These are phyloP conservation scores for Trifolium fragiferum DNA, from an alignment of 306 rosid genomes.

Conservation along the genomic window DNA sequence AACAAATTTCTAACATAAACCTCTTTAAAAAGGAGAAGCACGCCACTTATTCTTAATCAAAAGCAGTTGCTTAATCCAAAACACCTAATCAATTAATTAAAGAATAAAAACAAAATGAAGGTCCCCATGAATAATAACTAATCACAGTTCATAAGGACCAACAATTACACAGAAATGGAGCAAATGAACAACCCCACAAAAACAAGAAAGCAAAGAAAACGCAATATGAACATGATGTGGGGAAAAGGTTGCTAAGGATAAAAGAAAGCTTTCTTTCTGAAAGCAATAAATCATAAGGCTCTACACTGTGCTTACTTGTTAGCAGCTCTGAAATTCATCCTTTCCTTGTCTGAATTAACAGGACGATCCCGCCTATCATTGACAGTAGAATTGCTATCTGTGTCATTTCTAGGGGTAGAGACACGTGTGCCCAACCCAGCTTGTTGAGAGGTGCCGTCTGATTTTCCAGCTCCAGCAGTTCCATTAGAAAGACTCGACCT, in stretches of 20 bases:
- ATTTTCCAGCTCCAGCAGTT: conserved; percentile 73
- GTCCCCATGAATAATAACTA: background rate
- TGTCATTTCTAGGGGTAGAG: conserved; percentile 70
- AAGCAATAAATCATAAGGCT: conserved; percentile 37
- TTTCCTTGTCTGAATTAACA: conserved; percentile 78
- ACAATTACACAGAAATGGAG: conserved; percentile 14
- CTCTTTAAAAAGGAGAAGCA: conserved; percentile 22
- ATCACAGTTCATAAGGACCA: conserved; percentile 15
- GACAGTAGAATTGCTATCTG: conserved; percentile 59
- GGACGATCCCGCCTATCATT: conserved; percentile 78
- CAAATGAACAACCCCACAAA: conserved; percentile 21
- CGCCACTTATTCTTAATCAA: conserved; percentile 10
- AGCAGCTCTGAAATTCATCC: conserved; percentile 67
- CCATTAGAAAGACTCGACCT: conserved; percentile 77
- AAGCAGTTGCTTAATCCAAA: conserved; percentile 22
- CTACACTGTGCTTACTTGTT: conserved; percentile 62
- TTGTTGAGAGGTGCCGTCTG: conserved; percentile 67
- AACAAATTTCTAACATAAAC: background rate
- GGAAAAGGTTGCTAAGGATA: conserved; percentile 11
- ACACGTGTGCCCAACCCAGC: conserved; percentile 69
- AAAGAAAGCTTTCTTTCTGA: conserved; percentile 4
- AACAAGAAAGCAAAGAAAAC: conserved; percentile 13
- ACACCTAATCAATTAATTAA: conserved; percentile 13
- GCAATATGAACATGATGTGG: conserved; percentile 1
- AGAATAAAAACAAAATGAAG: background rate